Evolutionary conservation across 352 stramenopile genomes (phyloP), one percentile per base, ranked within the genome.

Genomic region (Salisapilia sapeloensis): DNA sequence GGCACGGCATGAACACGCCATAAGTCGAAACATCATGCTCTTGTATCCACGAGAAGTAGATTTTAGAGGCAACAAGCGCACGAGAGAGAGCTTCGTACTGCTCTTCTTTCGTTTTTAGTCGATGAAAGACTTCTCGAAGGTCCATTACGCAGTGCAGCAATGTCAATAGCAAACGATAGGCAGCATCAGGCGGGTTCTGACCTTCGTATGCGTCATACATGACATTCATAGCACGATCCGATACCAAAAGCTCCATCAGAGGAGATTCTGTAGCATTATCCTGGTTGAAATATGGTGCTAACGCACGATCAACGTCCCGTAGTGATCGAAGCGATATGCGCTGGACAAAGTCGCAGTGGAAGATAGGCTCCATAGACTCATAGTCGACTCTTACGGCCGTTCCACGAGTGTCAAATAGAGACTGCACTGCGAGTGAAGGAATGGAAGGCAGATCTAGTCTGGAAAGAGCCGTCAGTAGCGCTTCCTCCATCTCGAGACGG

Each of bases 1-100:
- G 62, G 28, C 76, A 87, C 9, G 76, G 52, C 63, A 89, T 86
- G 45, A 89, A 92, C 2, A 92, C 33, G 0, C 76, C 69, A 31
- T 89, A 86, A 2, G 76, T 74, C 0, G 72, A 67, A 0, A 70
- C 71, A n/a, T 74, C 72, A 5, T 72, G 76, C 19, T 89, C 33
- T 41, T 86, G 72, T 11, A 92, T 43, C 76, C 76, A 92, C 22
- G 46, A 48, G 5, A 92, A 37, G 27, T 92, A 92, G 3, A 79
- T 40, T 34, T 82, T 85, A 8, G 66, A 51, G 5, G 70, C 76
- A 19, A 82, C 44, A 4, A 87, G 38, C 17, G 69, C 72, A 38
- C 70, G 79, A 10, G 59, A 31, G 19, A 84, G 45, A 21, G 51
- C 60, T 6, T 47, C 21, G 6, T 48, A 40, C 42, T 71, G 62